Percentiles rank a stretch among this genome's conserved stretches.
phyloP scores from a whole-genome alignment of 2,329 filamentous ascomycete genomes.

The Furcasterigmium sp. region DNA sequence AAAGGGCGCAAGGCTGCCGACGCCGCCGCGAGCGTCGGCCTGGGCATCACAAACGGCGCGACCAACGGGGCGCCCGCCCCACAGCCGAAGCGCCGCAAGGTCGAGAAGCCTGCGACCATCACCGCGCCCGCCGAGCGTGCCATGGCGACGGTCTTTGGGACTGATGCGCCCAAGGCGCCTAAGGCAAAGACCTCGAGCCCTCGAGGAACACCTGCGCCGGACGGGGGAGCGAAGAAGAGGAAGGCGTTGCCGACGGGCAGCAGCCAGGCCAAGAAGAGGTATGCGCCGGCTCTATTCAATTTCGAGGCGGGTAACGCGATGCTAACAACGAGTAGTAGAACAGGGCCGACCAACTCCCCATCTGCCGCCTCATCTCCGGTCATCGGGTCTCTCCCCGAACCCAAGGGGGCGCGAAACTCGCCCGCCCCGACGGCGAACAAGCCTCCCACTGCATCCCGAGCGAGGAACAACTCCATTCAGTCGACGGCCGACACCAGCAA shows the following conservation, averaged over 20 bases:
- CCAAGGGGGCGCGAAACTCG: slow-evolving; percentile 47
- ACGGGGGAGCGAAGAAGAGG: slow-evolving; percentile 64
- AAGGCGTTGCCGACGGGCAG: slow-evolving; percentile 62
- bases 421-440: slow-evolving; percentile 45
- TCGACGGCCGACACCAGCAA: slow-evolving; percentile 50
- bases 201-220: slow-evolving; percentile 61
- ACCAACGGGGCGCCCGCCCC: slow-evolving; percentile 41
- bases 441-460: slow-evolving; percentile 57
- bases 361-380: slow-evolving; percentile 73
- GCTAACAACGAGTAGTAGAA: background rate
- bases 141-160: slow-evolving; percentile 53
- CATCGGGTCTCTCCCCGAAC: slow-evolving; percentile 62
- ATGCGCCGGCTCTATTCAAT: slow-evolving; percentile 21
- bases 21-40: slow-evolving; percentile 19
- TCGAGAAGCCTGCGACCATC: slow-evolving; percentile 59
- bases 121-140: slow-evolving; percentile 59
- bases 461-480: slow-evolving; percentile 69
- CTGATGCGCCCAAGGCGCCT: slow-evolving; percentile 33
- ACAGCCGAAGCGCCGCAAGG: slow-evolving; percentile 72
- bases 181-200: slow-evolving; percentile 62
- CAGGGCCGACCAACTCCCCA: slow-evolving; percentile 50
- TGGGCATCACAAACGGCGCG: background rate
- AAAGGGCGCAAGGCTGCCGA: slow-evolving; percentile 62
- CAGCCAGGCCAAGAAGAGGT: slow-evolving; percentile 76
- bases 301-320: too few relatives aligned